Evolutionary conservation across 352 stramenopile genomes (phyloP), one percentile per base, ranked within the genome.

Genomic region (Phytophthora melonis): DNA sequence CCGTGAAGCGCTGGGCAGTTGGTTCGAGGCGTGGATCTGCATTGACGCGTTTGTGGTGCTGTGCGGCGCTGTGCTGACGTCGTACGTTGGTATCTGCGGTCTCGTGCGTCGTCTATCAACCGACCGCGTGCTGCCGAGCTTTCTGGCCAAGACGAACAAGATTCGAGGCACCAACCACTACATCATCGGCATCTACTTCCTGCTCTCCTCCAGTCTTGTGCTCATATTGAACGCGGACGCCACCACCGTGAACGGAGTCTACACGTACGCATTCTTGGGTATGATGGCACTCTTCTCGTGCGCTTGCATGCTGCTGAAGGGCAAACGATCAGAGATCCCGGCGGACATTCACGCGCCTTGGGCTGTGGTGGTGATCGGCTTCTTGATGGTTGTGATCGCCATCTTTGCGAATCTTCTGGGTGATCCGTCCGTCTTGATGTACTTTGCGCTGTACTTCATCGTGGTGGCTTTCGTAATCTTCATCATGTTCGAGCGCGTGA

Each of bases 11-110:
- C 65, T 73, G 11, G 83, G 83, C 45, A 53, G 58, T 9, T 86
- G 77, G 72, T 73, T 90, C 47, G 74, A 88, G 43, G 67, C 74
- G 16, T 87, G 79, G 79, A 78, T 95, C 45, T 86, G 70, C 8
- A 27, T 97, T 13, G 92, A 97, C 43, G 92, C 92, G 1, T 97
- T 97, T 55, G 75, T 96, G 3, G 92, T 97, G 8, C 72, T 97
- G 19, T 83, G 78, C n/a, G 92, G 90, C 19, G 90, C 87, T 1
- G 82, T 97, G 1, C 65, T 97, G 53, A 97, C 92, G 3, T 87
- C 89, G 11, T 97, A 94, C 66, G 77, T 89, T 2, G 82, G 82
- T 39, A 95, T 97, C 57, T 91, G 79, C 45, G 92, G 83, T n/a
- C 78, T 90, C 14, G 85, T 96, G 13, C 72, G 78, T 43, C 81